Evolutionary conservation across 306 rosid species (phyloP), one percentile per base, ranked within the genome.

Genomic region (Quercus parvula): DNA sequence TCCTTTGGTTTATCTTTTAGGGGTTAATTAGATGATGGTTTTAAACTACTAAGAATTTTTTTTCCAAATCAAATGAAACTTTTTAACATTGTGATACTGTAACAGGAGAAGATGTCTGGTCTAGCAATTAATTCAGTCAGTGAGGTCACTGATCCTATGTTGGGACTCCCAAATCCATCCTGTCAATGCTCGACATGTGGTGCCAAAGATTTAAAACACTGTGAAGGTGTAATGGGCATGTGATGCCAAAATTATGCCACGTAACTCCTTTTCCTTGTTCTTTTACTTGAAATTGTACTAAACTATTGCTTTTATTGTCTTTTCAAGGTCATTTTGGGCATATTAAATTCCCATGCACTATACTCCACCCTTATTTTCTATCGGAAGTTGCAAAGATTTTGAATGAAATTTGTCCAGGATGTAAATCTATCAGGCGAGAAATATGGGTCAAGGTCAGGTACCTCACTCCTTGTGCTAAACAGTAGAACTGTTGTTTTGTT

Each of bases 291-390:
- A 31, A 77, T 77, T 80, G 77, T 68, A 30, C 82, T 89, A 66
- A 87, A 74, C 13, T 27, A 74, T 75, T 75, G 56, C 54, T 75
- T 54, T 66, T 27, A n/a, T 76, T 54, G 79, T 70, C 68, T 79
- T 78, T 85, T 86, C 79, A 86, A 96, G 99, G 99, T 82, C 99
- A 96, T 85, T 93, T 84, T 82, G 99, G 99, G 71, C 85, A 76
- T 19, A 91, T 96, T 78, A 81, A 86, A 70, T 93, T 96, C 85
- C 92, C 93, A 17, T 86, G 80, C 81, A 49, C 88, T 11, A 77
- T 93, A 58, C 86, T 92, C 72, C 94, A 96, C 81, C 99, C 96
- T 4, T 93, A 93, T 79, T 93, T 83, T 85, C 81, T 91, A 62
- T 81, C 96, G 35, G 97, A 96, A 88, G 90, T 89, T 77, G 88